Conservation (phyloP, 2,329 filamentous ascomycete genomes). For the Hymenoscyphus linearis region DNA sequence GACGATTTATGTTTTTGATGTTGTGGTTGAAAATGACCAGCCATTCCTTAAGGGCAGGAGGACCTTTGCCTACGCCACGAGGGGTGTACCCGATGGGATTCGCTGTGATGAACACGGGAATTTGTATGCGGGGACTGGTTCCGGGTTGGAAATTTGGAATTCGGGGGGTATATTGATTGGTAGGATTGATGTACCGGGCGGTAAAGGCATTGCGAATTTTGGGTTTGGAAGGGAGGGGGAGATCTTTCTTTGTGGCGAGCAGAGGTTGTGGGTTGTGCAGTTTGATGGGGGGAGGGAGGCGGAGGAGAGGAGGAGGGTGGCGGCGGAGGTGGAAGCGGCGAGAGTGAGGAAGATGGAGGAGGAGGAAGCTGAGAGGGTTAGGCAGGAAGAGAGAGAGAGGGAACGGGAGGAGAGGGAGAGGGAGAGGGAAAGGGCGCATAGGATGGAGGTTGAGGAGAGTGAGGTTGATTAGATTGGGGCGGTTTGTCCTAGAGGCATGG, state of each 20-base stretch:
- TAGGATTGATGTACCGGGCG: slow-evolving; percentile 36
- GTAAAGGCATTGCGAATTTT: slow-evolving; percentile 27
- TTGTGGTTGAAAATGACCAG: slow-evolving; percentile 21
- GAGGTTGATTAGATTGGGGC: no score
- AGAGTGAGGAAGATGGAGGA: not conserved
- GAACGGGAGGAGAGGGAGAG: no score
- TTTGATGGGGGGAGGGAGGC: slow-evolving; percentile 14
- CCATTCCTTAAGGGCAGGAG: slow-evolving; percentile 23
- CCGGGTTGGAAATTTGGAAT: slow-evolving; percentile 51
- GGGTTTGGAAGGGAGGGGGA: slow-evolving; percentile 28
- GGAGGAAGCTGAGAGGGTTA: no score
- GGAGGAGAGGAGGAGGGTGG: not conserved
- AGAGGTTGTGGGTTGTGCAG: slow-evolving; percentile 23
- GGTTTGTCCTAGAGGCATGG: no score
- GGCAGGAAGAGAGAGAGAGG: no score
- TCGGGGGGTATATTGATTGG: slow-evolving; percentile 44
- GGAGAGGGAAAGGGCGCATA: no score
- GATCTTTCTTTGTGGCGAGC: slow-evolving; percentile 26
- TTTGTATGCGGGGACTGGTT: slow-evolving; percentile 49
- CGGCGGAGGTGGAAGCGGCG: not conserved
- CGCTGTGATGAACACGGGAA: slow-evolving; percentile 49
- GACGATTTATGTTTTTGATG: slow-evolving; percentile 45
- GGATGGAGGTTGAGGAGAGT: no score
- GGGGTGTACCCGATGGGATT: slow-evolving; percentile 55
- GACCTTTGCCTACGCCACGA: slow-evolving; percentile 51